Evolutionary conservation across 345 rosid species (phyloP), one percentile per base, ranked within the genome.

Genomic region (Anastatica hierochuntica): DNA sequence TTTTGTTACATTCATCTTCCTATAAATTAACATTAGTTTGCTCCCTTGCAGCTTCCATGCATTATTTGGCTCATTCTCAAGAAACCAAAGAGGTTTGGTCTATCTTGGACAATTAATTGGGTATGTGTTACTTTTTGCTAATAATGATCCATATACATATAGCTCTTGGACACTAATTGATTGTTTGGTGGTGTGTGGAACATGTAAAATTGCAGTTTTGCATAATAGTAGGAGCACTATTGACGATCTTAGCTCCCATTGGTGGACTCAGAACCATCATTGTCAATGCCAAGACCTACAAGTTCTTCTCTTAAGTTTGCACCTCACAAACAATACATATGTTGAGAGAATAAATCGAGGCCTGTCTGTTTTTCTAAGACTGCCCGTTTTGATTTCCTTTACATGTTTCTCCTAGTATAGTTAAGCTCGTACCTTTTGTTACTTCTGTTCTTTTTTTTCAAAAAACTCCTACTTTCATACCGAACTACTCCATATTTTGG

Each of bases 11-110:
- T n/a, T n/a, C n/a, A n/a, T n/a, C n/a, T n/a, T n/a, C n/a, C n/a
- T n/a, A n/a, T n/a, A n/a, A n/a, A n/a, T 3, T 24, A 24, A 3
- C 6, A 24, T 33, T 17, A 15, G 12, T 31, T 11, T 56, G 37
- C n/a, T n/a, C 20, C 14, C 29, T n/a, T 68, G 68, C 75, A 86
- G 92, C 80, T 87, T 17, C 95, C 95, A 26, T 81, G 87, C 83
- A 72, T 83, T 58, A 79, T 87, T 9, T 87, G 89, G 89, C 82
- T 87, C 16, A 44, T 56, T 37, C 36, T 83, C 64, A 64, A 53
- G 76, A 86, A 86, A 56, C 92, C 92, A 17, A 77, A 61, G 66
- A 81, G 20, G 61, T 86, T 81, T 65, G 43, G 89, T 72, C 59
- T 76, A 12, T 81, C 89, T 7, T 81, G 92, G 92, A 12, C 58